Conservation (phyloP, 176 grass and related monocot species). For the Themeda triandra region DNA sequence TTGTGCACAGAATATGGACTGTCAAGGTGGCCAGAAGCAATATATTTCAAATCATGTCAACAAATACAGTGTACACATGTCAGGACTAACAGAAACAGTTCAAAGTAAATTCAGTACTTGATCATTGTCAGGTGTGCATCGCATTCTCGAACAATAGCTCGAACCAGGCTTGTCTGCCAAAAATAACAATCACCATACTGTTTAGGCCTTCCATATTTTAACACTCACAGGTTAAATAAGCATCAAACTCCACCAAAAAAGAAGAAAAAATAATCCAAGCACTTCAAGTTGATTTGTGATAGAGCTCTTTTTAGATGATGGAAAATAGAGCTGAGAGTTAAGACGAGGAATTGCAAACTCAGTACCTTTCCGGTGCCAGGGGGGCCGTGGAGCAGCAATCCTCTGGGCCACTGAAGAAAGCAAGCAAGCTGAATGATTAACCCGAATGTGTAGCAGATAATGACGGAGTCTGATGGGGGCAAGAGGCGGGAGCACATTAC, state of each 20-base stretch:
- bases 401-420: constrained; percentile 75
- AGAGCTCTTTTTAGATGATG: not conserved
- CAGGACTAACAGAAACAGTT: not conserved
- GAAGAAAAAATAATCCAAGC: not conserved
- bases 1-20: constrained; percentile 79
- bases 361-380: constrained; percentile 93
- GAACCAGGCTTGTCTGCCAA: constrained; percentile 79
- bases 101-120: constrained; percentile 36
- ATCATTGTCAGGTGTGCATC: constrained; percentile 71
- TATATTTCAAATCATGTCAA: not conserved
- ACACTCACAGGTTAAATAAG: not conserved
- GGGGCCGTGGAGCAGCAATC: constrained; percentile 85
- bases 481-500: constrained; percentile 21
- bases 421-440: constrained; percentile 9
- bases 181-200: not conserved
- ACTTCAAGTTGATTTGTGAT: not conserved
- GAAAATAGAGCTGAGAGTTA: not conserved
- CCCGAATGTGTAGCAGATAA: not conserved
- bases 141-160: constrained; percentile 74
- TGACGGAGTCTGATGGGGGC: not conserved
- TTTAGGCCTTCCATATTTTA: not conserved
- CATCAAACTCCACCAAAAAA: not conserved
- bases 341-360: not conserved
- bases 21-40: not conserved
- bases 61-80: not conserved